These are phyloP conservation scores for Aspergillus unguis DNA, from an alignment of 2,329 filamentous ascomycete genomes.

Conservation along the genomic window DNA sequence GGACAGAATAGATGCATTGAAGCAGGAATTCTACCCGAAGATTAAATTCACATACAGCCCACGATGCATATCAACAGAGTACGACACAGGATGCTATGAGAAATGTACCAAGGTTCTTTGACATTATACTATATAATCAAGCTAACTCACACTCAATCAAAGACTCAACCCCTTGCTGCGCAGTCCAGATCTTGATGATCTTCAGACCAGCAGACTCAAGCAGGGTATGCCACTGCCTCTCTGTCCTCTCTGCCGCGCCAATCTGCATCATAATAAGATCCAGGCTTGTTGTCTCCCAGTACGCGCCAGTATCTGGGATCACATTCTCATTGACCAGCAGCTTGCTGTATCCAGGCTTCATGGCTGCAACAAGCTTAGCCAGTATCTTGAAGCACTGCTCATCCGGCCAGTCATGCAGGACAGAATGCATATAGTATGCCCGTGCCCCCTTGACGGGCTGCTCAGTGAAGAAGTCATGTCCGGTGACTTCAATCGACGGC, in stretches of 20 bases:
- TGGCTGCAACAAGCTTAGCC: slow-evolving; percentile 14
- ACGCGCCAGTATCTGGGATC: slow-evolving; percentile 18
- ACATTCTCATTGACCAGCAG: slow-evolving; percentile 29
- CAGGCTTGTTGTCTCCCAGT: slow-evolving; percentile 11
- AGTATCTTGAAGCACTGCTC: slow-evolving; percentile 19
- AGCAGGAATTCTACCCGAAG: neutral
- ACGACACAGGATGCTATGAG: neutral
- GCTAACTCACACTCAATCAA: no score
- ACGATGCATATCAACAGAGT: neutral
- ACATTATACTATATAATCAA: no score
- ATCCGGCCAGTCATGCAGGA: slow-evolving; percentile 26
- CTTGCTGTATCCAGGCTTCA: slow-evolving; percentile 23
- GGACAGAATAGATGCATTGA: slow-evolving; percentile 5
- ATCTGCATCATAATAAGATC: slow-evolving; percentile 20
- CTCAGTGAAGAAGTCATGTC: slow-evolving; percentile 22
- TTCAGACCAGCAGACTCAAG: slow-evolving; percentile 17
- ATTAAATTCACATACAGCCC: neutral
- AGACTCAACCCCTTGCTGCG: no score
- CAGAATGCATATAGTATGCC: slow-evolving; percentile 23
- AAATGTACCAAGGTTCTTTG: no score
- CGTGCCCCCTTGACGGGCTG: slow-evolving; percentile 21
- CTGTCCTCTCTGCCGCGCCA: slow-evolving; percentile 19
- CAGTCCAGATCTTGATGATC: no score
- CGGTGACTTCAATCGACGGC: slow-evolving; percentile 11
- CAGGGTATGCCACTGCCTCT: slow-evolving; percentile 21